A percentile compares a stretch with the other conserved stretches of the same genome.
These are phyloP conservation scores for Fomes fomentarius DNA, from an alignment of 1,284 basidiomycete genomes.

Conservation along the genomic window DNA sequence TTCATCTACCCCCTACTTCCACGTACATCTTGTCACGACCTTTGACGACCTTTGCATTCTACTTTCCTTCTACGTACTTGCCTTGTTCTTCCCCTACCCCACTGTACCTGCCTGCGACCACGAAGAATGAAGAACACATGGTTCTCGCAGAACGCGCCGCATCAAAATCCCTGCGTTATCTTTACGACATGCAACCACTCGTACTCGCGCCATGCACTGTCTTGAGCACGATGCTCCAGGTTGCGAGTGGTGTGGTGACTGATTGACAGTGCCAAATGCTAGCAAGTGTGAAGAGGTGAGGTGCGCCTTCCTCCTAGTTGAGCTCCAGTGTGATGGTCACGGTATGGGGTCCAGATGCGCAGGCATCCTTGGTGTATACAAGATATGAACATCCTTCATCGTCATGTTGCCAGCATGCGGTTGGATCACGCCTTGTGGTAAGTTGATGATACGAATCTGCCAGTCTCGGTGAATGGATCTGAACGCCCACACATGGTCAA, in stretches of 20 bases:
- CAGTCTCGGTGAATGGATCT: neutral
- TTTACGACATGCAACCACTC: too few relatives aligned
- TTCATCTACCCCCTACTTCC: neutral
- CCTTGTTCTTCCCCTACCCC: neutral
- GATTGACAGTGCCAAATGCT: too few relatives aligned
- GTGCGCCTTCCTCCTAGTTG: too few relatives aligned
- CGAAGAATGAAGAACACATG: constrained; percentile 12
- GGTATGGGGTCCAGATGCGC: neutral
- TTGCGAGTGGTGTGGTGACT: too few relatives aligned
- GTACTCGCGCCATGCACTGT: too few relatives aligned
- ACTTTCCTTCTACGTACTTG: neutral
- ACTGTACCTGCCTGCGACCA: constrained; percentile 12
- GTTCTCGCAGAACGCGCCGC: constrained; percentile 1
- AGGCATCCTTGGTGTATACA: neutral
- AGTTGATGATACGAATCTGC: neutral
- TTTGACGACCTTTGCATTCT: constrained; percentile 18
- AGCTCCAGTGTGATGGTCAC: too few relatives aligned
- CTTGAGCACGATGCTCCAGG: neutral
- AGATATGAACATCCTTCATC: neutral
- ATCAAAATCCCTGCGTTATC: too few relatives aligned
- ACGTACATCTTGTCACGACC: constrained; percentile 21
- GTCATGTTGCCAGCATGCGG: neutral
- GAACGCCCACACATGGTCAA: neutral
- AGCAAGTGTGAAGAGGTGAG: too few relatives aligned
- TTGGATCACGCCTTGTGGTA: neutral